Evolutionary conservation across 441 rosid species (phyloP).

Genomic region (Breynia disticha): DNA sequence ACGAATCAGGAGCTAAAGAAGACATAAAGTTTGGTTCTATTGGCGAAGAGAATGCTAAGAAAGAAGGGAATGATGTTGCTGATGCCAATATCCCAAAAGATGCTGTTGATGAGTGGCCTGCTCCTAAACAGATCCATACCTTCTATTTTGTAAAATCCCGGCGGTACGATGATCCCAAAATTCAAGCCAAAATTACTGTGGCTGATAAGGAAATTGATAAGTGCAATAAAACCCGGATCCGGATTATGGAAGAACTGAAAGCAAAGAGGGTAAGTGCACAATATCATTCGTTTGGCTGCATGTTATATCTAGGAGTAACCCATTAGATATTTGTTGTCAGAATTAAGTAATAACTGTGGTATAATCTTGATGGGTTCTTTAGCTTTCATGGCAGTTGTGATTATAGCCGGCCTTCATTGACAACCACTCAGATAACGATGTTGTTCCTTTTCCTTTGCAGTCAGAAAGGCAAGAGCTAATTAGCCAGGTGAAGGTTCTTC

Average conservation of each 20-base stretch:
- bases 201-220: conserved; percentile 57
- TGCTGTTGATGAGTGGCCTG: conserved; percentile 64
- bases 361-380: no score
- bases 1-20: conserved; percentile 20
- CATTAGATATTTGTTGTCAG: no score
- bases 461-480: conserved; percentile 41
- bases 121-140: conserved; percentile 33
- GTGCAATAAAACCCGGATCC: conserved; percentile 34
- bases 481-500: conserved; percentile 44
- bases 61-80: conserved; percentile 25
- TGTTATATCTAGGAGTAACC: not conserved
- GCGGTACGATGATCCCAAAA: conserved; percentile 57
- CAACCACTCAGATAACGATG: not conserved
- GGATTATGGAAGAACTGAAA: conserved; percentile 37
- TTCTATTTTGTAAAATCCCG: conserved; percentile 53
- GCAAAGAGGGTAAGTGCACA: conserved; percentile 47
- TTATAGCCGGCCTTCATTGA: not conserved
- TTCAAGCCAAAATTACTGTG: conserved; percentile 50
- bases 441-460: conserved; percentile 28
- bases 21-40: conserved; percentile 37
- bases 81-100: conserved; percentile 35
- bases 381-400: no score
- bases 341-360: no score
- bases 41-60: conserved; percentile 29
- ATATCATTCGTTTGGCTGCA: not conserved